Conservation (phyloP, 768 basidiomycete species). For the Mycena chlorophos region DNA sequence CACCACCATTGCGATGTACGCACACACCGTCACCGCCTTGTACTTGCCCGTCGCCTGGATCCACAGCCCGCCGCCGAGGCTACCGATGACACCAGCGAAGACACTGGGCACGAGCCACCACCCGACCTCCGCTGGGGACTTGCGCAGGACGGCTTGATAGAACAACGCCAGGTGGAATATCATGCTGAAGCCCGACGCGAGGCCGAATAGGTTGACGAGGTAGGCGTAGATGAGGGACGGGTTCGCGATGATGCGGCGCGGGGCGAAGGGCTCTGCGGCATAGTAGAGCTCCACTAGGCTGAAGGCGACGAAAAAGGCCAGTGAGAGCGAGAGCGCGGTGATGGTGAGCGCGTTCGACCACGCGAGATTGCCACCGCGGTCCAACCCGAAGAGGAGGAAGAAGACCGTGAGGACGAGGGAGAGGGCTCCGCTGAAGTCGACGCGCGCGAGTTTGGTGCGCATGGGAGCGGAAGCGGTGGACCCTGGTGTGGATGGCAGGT, state of each 20-base stretch:
- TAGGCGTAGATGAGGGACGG: slow-evolving; percentile 53
- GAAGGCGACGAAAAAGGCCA: slow-evolving; percentile 40
- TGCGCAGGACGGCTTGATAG: slow-evolving; percentile 55
- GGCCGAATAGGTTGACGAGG: slow-evolving; percentile 58
- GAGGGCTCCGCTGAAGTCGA: slow-evolving; percentile 63
- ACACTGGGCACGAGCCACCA: slow-evolving; percentile 53
- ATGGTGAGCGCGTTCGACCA: slow-evolving; percentile 45
- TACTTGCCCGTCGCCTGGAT: slow-evolving; percentile 63
- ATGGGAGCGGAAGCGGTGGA: too few species aligned
- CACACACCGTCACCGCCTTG: slow-evolving; percentile 48
- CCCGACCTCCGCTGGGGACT: slow-evolving; percentile 50
- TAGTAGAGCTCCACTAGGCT: slow-evolving; percentile 46
- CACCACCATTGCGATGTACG: slow-evolving; percentile 38
- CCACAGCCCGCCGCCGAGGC: slow-evolving; percentile 49
- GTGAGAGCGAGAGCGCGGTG: slow-evolving; percentile 35
- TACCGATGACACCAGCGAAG: slow-evolving; percentile 48
- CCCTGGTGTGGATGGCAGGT: slow-evolving; percentile 45
- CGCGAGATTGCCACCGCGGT: slow-evolving; percentile 51
- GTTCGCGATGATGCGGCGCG: slow-evolving; percentile 52
- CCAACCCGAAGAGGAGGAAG: slow-evolving; percentile 57
- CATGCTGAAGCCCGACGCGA: slow-evolving; percentile 44
- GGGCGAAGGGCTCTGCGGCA: slow-evolving; percentile 62
- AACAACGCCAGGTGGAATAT: slow-evolving; percentile 58
- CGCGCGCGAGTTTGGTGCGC: slow-evolving; percentile 51
- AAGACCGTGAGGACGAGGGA: slow-evolving; percentile 57